These are phyloP conservation scores for Marvania coccoides DNA, from an alignment of 139 green algal species.

Conservation along the genomic window DNA sequence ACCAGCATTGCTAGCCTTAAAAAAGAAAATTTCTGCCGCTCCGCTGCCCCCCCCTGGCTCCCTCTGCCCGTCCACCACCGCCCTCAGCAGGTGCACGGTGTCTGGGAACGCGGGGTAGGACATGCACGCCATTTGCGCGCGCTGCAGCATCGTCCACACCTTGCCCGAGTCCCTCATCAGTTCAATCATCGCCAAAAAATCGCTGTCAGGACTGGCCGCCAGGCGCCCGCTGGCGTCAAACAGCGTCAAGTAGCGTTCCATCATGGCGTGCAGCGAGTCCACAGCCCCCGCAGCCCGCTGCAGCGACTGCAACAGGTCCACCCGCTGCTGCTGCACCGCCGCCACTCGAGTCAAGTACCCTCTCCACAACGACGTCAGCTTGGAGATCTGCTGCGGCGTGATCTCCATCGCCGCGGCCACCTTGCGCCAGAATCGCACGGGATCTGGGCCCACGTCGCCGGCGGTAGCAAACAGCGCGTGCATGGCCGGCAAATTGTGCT, in stretches of 20 bases:
- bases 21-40: too few species aligned
- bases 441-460: background rate
- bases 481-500: background rate
- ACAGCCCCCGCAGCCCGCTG: background rate
- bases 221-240: constrained; percentile 8
- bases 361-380: constrained; percentile 6
- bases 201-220: background rate
- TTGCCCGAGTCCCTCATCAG: constrained; percentile 6
- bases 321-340: too few species aligned
- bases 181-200: constrained; percentile 14
- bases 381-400: background rate
- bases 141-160: background rate
- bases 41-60: too few species aligned
- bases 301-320: background rate
- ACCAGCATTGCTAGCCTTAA: too few species aligned
- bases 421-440: background rate
- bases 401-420: background rate
- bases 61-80: too few species aligned
- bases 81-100: background rate
- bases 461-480: constrained; percentile 13
- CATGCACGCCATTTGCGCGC: background rate
- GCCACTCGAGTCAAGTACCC: background rate
- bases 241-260: background rate
- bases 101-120: constrained; percentile 12
- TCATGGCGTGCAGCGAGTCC: background rate